These are phyloP conservation scores for Raddia distichophylla DNA, from an alignment of 176 grass and related monocot species.

Conservation along the genomic window DNA sequence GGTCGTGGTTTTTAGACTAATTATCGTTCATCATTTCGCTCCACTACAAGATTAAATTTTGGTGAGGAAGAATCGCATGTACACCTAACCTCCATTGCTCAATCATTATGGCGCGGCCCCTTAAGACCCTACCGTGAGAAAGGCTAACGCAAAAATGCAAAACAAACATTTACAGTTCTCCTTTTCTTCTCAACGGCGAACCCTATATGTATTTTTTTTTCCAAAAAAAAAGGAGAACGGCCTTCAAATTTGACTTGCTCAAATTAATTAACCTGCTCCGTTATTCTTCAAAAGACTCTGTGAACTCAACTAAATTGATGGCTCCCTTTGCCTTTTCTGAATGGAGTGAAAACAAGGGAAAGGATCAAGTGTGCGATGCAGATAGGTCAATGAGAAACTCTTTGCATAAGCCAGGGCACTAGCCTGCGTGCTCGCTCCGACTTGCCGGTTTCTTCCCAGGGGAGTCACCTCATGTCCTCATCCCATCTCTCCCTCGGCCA, in stretches of 20 bases:
- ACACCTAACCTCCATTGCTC: slow-evolving; percentile 41
- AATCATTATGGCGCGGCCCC: slow-evolving; percentile 52
- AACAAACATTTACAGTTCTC: slow-evolving; percentile 39
- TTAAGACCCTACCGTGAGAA: slow-evolving; percentile 6
- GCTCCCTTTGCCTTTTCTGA: slow-evolving; percentile 27
- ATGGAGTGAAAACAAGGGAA: slow-evolving; percentile 28
- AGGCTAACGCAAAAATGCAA: slow-evolving; percentile 39
- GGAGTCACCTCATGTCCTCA: background rate
- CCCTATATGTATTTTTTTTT: background rate
- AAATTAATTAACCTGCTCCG: background rate
- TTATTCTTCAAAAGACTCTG: slow-evolving; percentile 4
- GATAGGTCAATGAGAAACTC: slow-evolving; percentile 44
- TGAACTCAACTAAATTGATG: slow-evolving; percentile 38
- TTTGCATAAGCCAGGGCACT: slow-evolving; percentile 33
- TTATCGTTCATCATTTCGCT: slow-evolving; percentile 39
- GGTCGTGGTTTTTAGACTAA: slow-evolving; percentile 37
- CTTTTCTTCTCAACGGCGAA: background rate
- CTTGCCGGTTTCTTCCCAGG: background rate
- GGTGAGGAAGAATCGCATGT: slow-evolving; percentile 46
- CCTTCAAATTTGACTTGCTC: slow-evolving; percentile 31
- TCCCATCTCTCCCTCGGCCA: background rate
- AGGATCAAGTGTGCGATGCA: slow-evolving; percentile 36
- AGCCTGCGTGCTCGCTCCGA: background rate
- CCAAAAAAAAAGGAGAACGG: background rate
- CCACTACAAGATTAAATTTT: slow-evolving; percentile 44